Evolutionary conservation across 1,284 basidiomycete species (phyloP), one percentile per base, ranked within the genome.

Genomic region (Apiotrichum domesticum): DNA sequence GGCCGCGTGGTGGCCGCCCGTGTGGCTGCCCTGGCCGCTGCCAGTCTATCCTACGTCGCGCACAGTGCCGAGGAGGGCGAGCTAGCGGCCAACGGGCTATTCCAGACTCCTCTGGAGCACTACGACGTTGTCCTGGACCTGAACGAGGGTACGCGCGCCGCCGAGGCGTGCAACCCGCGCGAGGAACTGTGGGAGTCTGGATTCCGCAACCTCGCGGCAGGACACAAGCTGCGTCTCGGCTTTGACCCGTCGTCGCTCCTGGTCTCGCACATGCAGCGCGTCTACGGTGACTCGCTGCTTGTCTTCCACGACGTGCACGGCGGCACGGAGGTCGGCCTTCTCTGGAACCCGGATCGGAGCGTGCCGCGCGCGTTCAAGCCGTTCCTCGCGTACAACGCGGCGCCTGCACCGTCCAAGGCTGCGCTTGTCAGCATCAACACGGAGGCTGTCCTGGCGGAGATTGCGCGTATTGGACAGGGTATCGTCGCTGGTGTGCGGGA

Each of bases 91-190:
- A 56, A 93, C 87, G 79, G 82, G 15, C 80, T 98, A 49, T 96
- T 98, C 77, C 79, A 83, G 8, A 91, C 96, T 63, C 88, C 93
- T 0, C 82, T 84, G 0, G 79, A 83, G 8, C 87, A 93, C 68
- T 98, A 96, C 72, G 88, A 97, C 67, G 83, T 96, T 64, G 65
- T 96, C 29, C 80, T 98, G 39, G 82, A 87, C 56, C 81, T 98
- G 15, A 80, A 90, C 40, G 80, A 85, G 0, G 56, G 77, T 11
- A 83, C 90, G 3, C 84, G 90, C n/a, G 88, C 91, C 67, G 72
- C 73, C 41, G 77, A 83, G 56, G 72, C 76, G 8, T 57, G 82
- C 29, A 65, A 77, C 8, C 80, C 81, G 1, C 81, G 85, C 64
- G 32, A 72, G 76, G 57, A 59, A 10, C 51, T 60, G 39, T 74